Base-by-base conservation (phyloP, 78 protist genomes). In the Dictyostelium intermedium region DNA sequence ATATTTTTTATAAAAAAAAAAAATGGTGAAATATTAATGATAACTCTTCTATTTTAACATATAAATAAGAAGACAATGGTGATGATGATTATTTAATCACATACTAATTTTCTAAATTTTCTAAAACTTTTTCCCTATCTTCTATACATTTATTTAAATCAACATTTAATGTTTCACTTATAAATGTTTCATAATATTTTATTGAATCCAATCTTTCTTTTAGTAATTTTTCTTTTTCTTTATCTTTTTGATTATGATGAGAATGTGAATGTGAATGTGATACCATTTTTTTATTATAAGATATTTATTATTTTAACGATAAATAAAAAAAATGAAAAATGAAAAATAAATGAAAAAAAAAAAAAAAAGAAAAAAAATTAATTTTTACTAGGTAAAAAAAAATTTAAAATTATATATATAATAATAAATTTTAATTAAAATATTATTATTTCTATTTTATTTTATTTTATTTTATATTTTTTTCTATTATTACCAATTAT, bases 91-190 rank as follows among this genome's bases (percentile, higher is more conserved):
- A n/a, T n/a, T n/a, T n/a, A n/a, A n/a, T n/a, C 43, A 81, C 69
- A 1, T 81, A 81, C 85, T 81, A 81, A 56, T 45, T 53, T 56
- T 81, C 85, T 56, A 81, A 56, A 81, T 11, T n/a, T 18, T 53
- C 73, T 20, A 56, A 14, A 53, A 81, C 23, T 53, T 53, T 81
- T 34, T 45, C 85, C 56, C 56, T 81, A 11, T 45, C 41, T 7
- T 34, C 27, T 34, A 81, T 60, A 41, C 7, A 6, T 34, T 27
- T 81, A 23, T 81, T 72, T 16, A 81, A 34, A 34, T 81, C 85
- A 8, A 81, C 73, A 5, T 53, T 30, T 56, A 81, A 34, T 25
- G 56, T 78, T 34, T 81, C 73, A 20, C 34, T 47, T 81, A 81
- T 81, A 56, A 81, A 81, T 2, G 30, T 56, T 81, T 81, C 74